Evolutionary conservation across 305 asterid genomes (phyloP), one percentile per base, ranked within the genome.

Genomic region (Solanum hybrid): DNA sequence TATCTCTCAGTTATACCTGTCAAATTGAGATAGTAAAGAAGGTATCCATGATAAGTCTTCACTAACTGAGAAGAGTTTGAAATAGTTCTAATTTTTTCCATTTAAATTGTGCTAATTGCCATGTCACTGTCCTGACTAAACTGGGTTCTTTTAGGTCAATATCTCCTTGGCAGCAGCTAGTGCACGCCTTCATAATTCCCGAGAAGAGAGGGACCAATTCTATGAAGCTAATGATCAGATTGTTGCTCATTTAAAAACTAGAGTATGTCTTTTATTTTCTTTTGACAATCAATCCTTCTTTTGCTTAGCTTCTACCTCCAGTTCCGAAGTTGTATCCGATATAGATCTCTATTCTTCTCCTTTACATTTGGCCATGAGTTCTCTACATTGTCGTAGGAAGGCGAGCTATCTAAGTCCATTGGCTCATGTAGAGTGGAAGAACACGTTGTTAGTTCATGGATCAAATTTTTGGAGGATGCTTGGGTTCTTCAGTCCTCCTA

Each of bases 221-320:
- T 96, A 95, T 90, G 99, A 98, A 73, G 99, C 99, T 90, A 98
- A 98, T 92, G 98, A 96, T 93, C 96, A 97, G 91, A 92, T 98
- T 92, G 97, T 98, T 91, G 92, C 99, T 87, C 98, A 95, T 92
- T 90, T 98, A 82, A 97, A 95, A 92, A 91, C 96, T 73, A 97
- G 95, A 98, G 99, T 97, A 72, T 93, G 92, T 37, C 51, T 90
- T 75, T 77, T 72, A 64, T 72, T 85, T 87, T 31, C 38, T 71
- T 26, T 37, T 14, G 29, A 22, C 60, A 38, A 64, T 78, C 84
- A 27, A 87, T 79, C 75, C 46, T 90, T 85, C 89, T 34, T 90
- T 80, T 72, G 77, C 81, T 76, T 40, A 26, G 76, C 89, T 29
- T 87, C 64, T 11, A 60, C 51, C 35, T 85, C 13, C 24, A 69